These are phyloP conservation scores for Tetragonia tetragonoides DNA, from an alignment of 148 eudicot genomes.

Conservation along the genomic window DNA sequence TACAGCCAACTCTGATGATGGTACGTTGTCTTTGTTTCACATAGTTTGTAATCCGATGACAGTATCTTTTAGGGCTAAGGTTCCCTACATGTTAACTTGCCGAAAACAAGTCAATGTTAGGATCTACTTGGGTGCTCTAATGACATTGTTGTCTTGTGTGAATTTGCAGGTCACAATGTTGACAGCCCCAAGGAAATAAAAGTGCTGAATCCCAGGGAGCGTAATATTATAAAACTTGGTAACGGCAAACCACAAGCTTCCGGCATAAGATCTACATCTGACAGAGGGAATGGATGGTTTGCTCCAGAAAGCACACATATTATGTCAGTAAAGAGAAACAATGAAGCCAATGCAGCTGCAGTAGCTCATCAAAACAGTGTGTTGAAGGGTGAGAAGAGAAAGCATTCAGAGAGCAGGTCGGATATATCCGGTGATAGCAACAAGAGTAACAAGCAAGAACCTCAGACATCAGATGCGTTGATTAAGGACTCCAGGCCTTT, in stretches of 20 bases:
- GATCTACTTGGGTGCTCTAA: not conserved
- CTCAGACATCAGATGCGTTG: slow-evolving; percentile 36
- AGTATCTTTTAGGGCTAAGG: not conserved
- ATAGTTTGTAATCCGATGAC: not conserved
- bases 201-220: slow-evolving; percentile 43
- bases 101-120: not conserved
- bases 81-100: not conserved
- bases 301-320: slow-evolving; percentile 33
- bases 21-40: slow-evolving; percentile 18
- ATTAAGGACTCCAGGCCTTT: slow-evolving; percentile 68
- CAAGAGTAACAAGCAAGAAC: slow-evolving; percentile 28
- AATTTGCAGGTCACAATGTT: slow-evolving; percentile 46
- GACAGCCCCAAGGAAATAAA: slow-evolving; percentile 34
- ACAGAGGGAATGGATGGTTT: slow-evolving; percentile 41
- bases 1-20: slow-evolving; percentile 38
- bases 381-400: slow-evolving; percentile 45
- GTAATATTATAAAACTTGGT: slow-evolving; percentile 60
- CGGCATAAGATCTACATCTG: slow-evolving; percentile 33
- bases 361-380: slow-evolving; percentile 33
- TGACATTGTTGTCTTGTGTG: not conserved
- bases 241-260: slow-evolving; percentile 43
- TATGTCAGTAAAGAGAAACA: slow-evolving; percentile 31
- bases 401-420: slow-evolving; percentile 38
- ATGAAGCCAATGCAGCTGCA: slow-evolving; percentile 33
- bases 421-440: slow-evolving; percentile 35